These are phyloP conservation scores for Volutella citrinella DNA, from an alignment of 2,329 filamentous ascomycete species.

Conservation along the genomic window DNA sequence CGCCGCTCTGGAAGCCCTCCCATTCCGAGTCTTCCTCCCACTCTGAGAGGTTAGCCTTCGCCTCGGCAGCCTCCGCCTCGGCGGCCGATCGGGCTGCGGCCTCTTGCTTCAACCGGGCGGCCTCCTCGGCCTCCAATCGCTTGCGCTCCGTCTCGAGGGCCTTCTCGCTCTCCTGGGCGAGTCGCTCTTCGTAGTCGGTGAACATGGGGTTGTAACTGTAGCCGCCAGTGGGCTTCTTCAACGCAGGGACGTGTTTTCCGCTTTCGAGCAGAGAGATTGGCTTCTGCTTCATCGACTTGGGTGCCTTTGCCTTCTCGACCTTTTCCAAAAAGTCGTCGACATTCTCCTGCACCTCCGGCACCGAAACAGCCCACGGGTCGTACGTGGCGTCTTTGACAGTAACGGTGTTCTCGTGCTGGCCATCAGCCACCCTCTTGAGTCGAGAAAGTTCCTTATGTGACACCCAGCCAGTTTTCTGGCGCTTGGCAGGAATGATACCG, in stretches of 20 bases:
- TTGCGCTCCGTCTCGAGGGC: slow-evolving; percentile 76
- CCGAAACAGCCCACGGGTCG: slow-evolving; percentile 70
- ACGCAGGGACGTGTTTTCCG: slow-evolving; percentile 75
- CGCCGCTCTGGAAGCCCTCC: slow-evolving; percentile 85
- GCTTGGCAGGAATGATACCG: slow-evolving; percentile 72
- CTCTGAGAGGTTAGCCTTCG: slow-evolving; percentile 60
- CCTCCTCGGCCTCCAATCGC: slow-evolving; percentile 64
- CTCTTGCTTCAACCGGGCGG: slow-evolving; percentile 65
- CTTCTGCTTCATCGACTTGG: slow-evolving; percentile 70
- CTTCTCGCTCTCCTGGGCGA: slow-evolving; percentile 72
- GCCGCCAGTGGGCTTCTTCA: slow-evolving; percentile 74
- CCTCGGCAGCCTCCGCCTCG: slow-evolving; percentile 70
- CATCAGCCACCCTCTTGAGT: slow-evolving; percentile 75
- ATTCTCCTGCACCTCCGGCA: slow-evolving; percentile 35
- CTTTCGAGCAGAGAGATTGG: slow-evolving; percentile 80
- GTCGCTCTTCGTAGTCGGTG: slow-evolving; percentile 76
- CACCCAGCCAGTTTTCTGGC: slow-evolving; percentile 73
- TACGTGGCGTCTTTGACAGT: slow-evolving; percentile 62
- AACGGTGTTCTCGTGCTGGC: slow-evolving; percentile 55
- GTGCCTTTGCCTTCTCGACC: slow-evolving; percentile 64
- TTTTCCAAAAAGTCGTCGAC: slow-evolving; percentile 61
- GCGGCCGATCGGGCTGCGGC: slow-evolving; percentile 68
- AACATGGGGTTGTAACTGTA: slow-evolving; percentile 93
- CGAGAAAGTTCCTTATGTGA: slow-evolving; percentile 80
- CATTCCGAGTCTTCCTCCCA: slow-evolving; percentile 90